Evolutionary conservation across 169 alveolate genomes (phyloP).

Genomic region (Babesia sp.): DNA sequence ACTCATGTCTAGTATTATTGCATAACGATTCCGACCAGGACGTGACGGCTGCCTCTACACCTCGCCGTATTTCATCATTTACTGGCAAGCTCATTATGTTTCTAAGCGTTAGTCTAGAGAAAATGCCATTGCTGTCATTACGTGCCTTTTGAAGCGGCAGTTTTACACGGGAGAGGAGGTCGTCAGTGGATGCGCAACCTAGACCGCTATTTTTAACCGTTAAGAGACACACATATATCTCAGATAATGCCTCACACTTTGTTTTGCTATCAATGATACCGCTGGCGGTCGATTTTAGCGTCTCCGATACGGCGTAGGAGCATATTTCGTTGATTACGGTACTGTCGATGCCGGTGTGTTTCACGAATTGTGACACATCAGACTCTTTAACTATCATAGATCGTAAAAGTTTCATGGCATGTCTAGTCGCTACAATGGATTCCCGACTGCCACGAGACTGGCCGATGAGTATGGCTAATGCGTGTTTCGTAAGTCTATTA

Average conservation of each 20-base stretch:
- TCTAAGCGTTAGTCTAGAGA: background rate
- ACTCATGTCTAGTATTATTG: too few relatives aligned
- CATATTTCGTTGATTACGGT: background rate
- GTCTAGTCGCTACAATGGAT: too few relatives aligned
- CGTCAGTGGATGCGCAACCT: background rate
- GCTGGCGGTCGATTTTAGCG: background rate
- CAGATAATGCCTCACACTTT: background rate
- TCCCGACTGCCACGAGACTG: too few relatives aligned
- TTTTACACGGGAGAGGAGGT: background rate
- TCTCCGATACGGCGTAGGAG: background rate
- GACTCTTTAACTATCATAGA: too few relatives aligned
- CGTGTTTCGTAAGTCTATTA: too few relatives aligned
- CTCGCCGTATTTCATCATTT: background rate
- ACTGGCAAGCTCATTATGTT: background rate
- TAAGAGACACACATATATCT: background rate
- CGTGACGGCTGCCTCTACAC: background rate
- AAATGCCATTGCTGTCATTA: background rate
- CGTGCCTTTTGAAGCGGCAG: background rate
- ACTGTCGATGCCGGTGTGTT: too few relatives aligned
- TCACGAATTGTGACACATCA: too few relatives aligned
- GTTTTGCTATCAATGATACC: background rate
- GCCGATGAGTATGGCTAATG: too few relatives aligned
- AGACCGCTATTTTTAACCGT: background rate
- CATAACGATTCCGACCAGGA: background rate
- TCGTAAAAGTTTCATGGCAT: too few relatives aligned